Conservation (phyloP, 768 basidiomycete genomes). For the Coprinopsis sp. region DNA sequence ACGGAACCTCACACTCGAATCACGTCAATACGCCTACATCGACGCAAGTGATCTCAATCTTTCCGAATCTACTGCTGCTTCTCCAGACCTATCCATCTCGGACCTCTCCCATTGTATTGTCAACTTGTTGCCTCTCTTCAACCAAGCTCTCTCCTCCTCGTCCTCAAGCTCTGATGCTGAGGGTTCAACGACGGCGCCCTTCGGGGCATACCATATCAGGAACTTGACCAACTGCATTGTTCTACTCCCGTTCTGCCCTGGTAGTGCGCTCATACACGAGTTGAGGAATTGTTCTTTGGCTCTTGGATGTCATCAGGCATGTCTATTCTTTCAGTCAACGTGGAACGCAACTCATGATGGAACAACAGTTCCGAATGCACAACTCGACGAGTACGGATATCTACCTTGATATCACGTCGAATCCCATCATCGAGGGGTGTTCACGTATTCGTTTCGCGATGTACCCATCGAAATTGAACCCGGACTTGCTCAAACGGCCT, state of each 20-base stretch:
- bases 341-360: background rate
- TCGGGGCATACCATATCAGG: constrained; percentile 56
- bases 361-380: constrained; percentile 80
- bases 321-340: constrained; percentile 3
- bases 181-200: no score
- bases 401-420: constrained; percentile 61
- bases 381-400: constrained; percentile 59
- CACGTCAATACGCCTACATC: constrained; percentile 43
- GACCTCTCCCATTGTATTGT: constrained; percentile 67
- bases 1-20: constrained; percentile 39
- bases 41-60: constrained; percentile 33
- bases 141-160: background rate
- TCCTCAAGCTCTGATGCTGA: no score
- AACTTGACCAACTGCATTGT: constrained; percentile 58
- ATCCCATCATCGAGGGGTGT: constrained; percentile 81
- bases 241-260: constrained; percentile 57
- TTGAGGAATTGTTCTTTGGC: constrained; percentile 59
- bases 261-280: constrained; percentile 71
- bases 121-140: constrained; percentile 44
- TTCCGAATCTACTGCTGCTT: constrained; percentile 23
- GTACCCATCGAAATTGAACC: constrained; percentile 46
- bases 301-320: constrained; percentile 78
- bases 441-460: constrained; percentile 53
- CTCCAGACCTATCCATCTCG: constrained; percentile 59
- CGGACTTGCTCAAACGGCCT: constrained; percentile 16